Percentiles rank a stretch among this genome's conserved stretches.
Conservation (phyloP, 108 stramenopile species). For the Conticribra weissflogii region DNA sequence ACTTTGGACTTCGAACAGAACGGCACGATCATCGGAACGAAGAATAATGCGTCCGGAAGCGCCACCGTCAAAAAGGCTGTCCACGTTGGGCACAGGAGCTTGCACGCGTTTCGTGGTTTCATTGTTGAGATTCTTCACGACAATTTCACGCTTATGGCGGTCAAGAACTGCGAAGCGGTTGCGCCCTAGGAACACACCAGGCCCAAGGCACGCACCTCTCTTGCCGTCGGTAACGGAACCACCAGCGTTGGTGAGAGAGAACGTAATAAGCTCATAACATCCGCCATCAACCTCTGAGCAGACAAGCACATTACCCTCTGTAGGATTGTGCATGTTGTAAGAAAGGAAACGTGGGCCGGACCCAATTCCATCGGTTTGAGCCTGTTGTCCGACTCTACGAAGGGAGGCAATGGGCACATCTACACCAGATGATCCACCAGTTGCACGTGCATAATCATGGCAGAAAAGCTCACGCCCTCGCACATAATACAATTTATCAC, state of each 20-base stretch:
- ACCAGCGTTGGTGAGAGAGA: constrained; percentile 74
- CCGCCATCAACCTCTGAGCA: constrained; percentile 94
- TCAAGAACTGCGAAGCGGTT: constrained; percentile 97
- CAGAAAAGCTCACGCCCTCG: constrained; percentile 95
- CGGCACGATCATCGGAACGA: constrained; percentile 92
- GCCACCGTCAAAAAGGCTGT: constrained; percentile 92
- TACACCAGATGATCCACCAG: constrained; percentile 66
- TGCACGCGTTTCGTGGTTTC: constrained; percentile 93
- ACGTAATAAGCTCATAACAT: constrained; percentile 94
- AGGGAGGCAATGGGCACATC: constrained; percentile 93
- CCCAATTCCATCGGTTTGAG: constrained; percentile 93
- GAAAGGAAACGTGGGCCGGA: constrained; percentile 88
- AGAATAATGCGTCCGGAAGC: constrained; percentile 94
- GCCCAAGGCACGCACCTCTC: constrained; percentile 89
- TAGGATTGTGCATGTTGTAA: constrained; percentile 96
- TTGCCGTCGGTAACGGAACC: constrained; percentile 91
- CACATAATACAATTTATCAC: constrained; percentile 91
- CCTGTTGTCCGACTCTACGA: constrained; percentile 90
- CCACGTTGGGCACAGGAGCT: constrained; percentile 91
- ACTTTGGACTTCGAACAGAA: constrained; percentile 96
- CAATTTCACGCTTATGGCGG: constrained; percentile 88
- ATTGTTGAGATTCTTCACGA: constrained; percentile 97
- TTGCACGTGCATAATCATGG: constrained; percentile 83
- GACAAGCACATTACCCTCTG: constrained; percentile 91
- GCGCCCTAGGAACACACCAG: constrained; percentile 93